A percentile compares a stretch with the other conserved stretches of the same genome.
These are phyloP conservation scores for Xylariaceae sp. DNA, from an alignment of 2,329 filamentous ascomycete species.

Conservation along the genomic window DNA sequence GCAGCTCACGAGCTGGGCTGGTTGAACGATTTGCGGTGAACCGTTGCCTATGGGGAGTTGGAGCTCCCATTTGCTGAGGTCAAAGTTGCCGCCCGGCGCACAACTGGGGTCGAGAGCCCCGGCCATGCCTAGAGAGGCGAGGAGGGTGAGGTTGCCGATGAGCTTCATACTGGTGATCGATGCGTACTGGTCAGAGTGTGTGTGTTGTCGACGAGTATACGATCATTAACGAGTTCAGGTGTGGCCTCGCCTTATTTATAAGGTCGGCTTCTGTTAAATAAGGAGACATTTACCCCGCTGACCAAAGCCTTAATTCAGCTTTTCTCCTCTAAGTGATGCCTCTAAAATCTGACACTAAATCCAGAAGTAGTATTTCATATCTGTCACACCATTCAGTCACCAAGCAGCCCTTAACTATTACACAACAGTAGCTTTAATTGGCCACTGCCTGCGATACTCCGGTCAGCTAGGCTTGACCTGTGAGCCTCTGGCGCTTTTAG, in stretches of 20 bases:
- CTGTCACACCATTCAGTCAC: conserved; percentile 1
- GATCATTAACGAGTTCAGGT: conserved; percentile 5
- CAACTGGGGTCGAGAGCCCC: conserved; percentile 19
- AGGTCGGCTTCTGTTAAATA: conserved; percentile 11
- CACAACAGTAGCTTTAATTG: background rate
- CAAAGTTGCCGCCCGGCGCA: conserved; percentile 24
- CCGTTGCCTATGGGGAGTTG: conserved; percentile 26
- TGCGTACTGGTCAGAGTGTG: background rate
- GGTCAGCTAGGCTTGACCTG: conserved; percentile 3
- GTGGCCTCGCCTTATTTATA: background rate
- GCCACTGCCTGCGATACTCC: background rate
- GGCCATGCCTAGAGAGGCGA: conserved; percentile 17
- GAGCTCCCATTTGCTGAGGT: conserved; percentile 26
- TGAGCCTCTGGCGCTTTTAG: background rate
- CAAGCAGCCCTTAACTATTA: conserved; percentile 6
- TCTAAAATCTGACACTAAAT: conserved; percentile 16
- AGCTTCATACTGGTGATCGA: conserved; percentile 16
- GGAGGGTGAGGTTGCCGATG: background rate
- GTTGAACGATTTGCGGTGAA: conserved; percentile 18
- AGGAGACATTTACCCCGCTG: background rate
- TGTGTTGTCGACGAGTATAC: background rate
- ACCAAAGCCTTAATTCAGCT: background rate
- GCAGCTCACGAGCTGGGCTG: conserved; percentile 18
- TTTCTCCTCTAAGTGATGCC: conserved; percentile 1
- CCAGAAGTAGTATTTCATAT: conserved; percentile 11